phyloP scores from a whole-genome alignment of 1,284 basidiomycete species.

The Pholiota adiposa region DNA sequence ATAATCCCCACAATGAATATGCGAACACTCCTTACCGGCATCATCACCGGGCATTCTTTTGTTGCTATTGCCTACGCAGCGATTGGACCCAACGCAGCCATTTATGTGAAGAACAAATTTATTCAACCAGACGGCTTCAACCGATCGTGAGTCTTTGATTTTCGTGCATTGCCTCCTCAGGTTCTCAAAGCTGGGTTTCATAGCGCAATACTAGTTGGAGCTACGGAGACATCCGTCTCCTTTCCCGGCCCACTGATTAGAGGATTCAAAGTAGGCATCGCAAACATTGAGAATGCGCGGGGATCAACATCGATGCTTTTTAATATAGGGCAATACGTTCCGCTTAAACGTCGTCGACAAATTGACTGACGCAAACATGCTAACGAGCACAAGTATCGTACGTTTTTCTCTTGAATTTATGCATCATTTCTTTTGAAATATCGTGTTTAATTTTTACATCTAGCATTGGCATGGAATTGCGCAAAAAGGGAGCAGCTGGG shows the following conservation, averaged over 20 bases:
- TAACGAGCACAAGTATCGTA: slow-evolving; percentile 30
- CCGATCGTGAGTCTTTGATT: background rate
- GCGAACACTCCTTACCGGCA: no score
- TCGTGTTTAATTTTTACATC: background rate
- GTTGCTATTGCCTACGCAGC: no score
- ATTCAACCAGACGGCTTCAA: background rate
- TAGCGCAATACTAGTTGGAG: slow-evolving; percentile 11
- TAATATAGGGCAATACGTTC: slow-evolving; percentile 27
- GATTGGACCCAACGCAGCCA: background rate
- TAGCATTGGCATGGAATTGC: slow-evolving; percentile 36
- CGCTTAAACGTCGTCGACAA: slow-evolving; percentile 29
- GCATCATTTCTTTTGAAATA: no score
- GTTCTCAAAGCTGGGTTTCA: background rate
- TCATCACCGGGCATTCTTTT: no score
- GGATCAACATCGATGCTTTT: background rate
- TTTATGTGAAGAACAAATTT: background rate
- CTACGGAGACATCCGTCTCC: background rate
- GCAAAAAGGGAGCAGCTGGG: slow-evolving; percentile 31
- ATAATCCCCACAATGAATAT: no score
- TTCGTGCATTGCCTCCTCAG: background rate
- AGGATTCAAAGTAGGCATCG: slow-evolving; percentile 18
- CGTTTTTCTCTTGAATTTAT: background rate
- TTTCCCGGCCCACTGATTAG: slow-evolving; percentile 25
- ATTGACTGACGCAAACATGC: slow-evolving; percentile 29
- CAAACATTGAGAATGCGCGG: background rate